Percentiles rank a stretch among this genome's conserved stretches.
These are phyloP conservation scores for Medicago ruthenica DNA, from an alignment of 306 rosid genomes.

Conservation along the genomic window DNA sequence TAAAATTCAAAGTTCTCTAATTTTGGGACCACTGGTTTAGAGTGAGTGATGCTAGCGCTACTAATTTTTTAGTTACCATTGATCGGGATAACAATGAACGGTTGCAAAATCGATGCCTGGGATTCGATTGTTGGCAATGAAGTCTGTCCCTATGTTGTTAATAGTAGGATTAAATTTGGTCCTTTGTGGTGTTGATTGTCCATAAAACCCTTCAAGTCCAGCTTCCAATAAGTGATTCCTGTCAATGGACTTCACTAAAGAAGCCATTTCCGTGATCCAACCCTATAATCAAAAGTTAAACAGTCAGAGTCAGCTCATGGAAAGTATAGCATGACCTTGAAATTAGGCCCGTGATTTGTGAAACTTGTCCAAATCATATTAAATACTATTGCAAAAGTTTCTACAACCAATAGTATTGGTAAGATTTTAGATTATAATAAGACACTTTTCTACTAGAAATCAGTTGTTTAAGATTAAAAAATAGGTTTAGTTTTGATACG, in stretches of 20 bases:
- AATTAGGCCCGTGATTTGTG: constrained; percentile 44
- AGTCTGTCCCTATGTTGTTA: constrained; percentile 78
- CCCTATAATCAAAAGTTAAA: constrained; percentile 51
- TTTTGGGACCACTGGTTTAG: not conserved
- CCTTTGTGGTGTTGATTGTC: constrained; percentile 77
- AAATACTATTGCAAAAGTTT: no score
- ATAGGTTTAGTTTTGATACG: no score
- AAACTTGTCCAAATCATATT: constrained; percentile 20
- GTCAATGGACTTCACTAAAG: constrained; percentile 81
- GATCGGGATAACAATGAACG: constrained; percentile 89
- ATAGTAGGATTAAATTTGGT: constrained; percentile 68
- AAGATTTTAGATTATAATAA: no score
- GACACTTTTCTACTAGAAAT: no score
- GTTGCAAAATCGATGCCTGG: constrained; percentile 84
- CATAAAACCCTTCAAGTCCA: constrained; percentile 92
- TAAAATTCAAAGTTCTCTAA: not conserved
- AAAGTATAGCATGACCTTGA: not conserved
- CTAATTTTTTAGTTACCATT: constrained; percentile 57
- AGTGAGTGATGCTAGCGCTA: no score
- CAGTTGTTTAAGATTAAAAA: no score
- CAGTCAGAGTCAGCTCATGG: constrained; percentile 17
- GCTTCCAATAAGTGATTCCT: constrained; percentile 88
- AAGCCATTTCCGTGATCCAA: constrained; percentile 97
- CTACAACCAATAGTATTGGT: no score
- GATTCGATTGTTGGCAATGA: constrained; percentile 74